phyloP scores from a whole-genome alignment of 139 green algal species.

The Axilococcus clingmanii region DNA sequence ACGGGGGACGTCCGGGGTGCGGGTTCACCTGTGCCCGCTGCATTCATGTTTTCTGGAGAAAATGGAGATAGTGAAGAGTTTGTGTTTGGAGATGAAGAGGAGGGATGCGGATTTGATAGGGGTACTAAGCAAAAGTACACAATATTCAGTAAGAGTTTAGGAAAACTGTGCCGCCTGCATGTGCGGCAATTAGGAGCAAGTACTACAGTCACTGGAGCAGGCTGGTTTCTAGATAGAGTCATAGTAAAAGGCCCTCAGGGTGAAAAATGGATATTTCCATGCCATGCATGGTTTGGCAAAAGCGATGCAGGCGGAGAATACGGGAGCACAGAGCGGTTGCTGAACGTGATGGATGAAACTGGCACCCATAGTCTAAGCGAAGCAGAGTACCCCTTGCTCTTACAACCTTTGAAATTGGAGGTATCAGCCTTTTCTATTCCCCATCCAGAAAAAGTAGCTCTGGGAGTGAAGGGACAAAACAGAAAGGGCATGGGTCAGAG shows the following conservation, averaged over 20 bases:
- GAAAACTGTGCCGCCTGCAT: constrained; percentile 39
- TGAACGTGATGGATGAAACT: background rate
- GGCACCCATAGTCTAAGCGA: background rate
- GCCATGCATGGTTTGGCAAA: constrained; percentile 61
- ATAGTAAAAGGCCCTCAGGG: constrained; percentile 27
- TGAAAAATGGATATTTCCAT: constrained; percentile 58
- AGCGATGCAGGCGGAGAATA: background rate
- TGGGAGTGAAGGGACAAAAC: constrained; percentile 59
- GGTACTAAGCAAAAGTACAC: constrained; percentile 39
- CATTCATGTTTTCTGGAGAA: constrained; percentile 20
- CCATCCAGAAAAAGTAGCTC: constrained; percentile 79
- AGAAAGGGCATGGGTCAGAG: constrained; percentile 54
- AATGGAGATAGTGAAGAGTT: constrained; percentile 26
- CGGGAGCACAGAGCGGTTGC: constrained; percentile 1
- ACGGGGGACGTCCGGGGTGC: constrained; percentile 78
- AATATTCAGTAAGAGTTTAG: constrained; percentile 28
- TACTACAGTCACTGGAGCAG: constrained; percentile 1
- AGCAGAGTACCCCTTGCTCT: too few species aligned
- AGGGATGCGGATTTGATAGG: constrained; percentile 34
- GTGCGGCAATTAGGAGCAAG: constrained; percentile 14
- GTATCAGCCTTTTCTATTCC: constrained; percentile 57
- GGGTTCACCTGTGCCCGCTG: constrained; percentile 39
- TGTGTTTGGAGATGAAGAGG: constrained; percentile 19
- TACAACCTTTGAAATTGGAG: constrained; percentile 20
- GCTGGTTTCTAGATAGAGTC: constrained; percentile 18